These are phyloP conservation scores for Chaetomium tenue DNA, from an alignment of 495 filamentous ascomycete species.

Conservation along the genomic window DNA sequence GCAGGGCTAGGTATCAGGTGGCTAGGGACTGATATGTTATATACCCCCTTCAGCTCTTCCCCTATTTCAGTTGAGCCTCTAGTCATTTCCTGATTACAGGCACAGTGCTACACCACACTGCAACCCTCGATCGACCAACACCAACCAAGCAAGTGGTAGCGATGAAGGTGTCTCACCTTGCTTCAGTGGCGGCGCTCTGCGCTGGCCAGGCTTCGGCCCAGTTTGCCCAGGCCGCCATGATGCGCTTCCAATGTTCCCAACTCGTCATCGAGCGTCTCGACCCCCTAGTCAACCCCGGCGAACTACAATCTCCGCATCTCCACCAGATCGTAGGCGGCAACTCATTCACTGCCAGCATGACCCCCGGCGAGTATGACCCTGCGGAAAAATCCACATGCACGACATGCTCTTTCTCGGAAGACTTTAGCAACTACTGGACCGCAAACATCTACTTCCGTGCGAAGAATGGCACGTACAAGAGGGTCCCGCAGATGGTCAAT, in stretches of 20 bases:
- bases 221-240: constrained; percentile 35
- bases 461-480: constrained; percentile 48
- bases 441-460: constrained; percentile 43
- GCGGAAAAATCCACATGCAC: constrained; percentile 34
- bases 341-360: constrained; percentile 37
- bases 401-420: constrained; percentile 34
- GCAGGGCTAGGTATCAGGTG: background rate
- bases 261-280: constrained; percentile 46
- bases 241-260: constrained; percentile 49
- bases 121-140: background rate
- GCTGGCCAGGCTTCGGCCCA: constrained; percentile 34
- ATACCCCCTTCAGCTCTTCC: background rate
- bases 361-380: constrained; percentile 25
- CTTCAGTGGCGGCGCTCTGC: constrained; percentile 32
- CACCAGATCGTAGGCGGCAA: constrained; percentile 42
- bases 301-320: constrained; percentile 40
- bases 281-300: constrained; percentile 45
- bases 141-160: background rate
- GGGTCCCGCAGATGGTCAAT: constrained; percentile 45
- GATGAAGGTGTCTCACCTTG: constrained; percentile 32
- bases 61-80: background rate
- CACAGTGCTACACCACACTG: background rate
- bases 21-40: background rate
- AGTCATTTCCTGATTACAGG: background rate
- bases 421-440: constrained; percentile 47